Evolutionary conservation across 2,329 filamentous ascomycete species (phyloP), one percentile per base, ranked within the genome.

Genomic region (Penicillium fuscoglaucum): DNA sequence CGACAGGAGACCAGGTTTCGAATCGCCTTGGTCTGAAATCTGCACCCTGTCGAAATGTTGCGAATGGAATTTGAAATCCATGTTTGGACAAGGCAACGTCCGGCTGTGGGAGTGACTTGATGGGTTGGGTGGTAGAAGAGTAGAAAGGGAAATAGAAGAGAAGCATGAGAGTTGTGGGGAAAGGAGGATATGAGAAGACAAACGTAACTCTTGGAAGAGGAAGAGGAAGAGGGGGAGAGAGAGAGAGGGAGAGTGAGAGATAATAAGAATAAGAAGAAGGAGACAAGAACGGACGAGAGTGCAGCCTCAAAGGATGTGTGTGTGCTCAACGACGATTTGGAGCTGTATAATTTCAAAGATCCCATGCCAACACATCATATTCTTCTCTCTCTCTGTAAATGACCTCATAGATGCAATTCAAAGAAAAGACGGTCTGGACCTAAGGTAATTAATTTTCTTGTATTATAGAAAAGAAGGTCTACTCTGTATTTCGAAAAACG

Each of bases 61-160:
- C 37, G 66, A 57, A 33, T 60, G 46, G 35, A 61, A 59, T 37
- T 63, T 64, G 51, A 48, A 61, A 52, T 70, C 59, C 70, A 73
- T 73, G 39, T 31, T 46, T 29, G 24, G 13, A 13, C 8, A 28
- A 40, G 48, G 17, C 24, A 10, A 19, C 10, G 4, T 33, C 4
- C 17, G 31, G 10, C 6, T 26, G 39, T 19, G n/a, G 13, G 10
- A 12, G n/a, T 37, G 31, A 53, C 29, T 45, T 29, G 39, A 37
- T 26, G 21, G 12, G 26, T 19, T 31, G 12, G 46, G 45, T 53
- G 39, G 39, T 17, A 31, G 26, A 26, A 45, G 60, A 48, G n/a
- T 47, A 41, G 26, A 55, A 46, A 51, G 19, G 35, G 31, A 46
- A 51, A 55, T 41, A 48, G 47, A 56, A 59, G 43, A 17, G 21